Evolutionary conservation across 305 asterid genomes (phyloP), one percentile per base, ranked within the genome.

Genomic region (Fraxinus nigra): DNA sequence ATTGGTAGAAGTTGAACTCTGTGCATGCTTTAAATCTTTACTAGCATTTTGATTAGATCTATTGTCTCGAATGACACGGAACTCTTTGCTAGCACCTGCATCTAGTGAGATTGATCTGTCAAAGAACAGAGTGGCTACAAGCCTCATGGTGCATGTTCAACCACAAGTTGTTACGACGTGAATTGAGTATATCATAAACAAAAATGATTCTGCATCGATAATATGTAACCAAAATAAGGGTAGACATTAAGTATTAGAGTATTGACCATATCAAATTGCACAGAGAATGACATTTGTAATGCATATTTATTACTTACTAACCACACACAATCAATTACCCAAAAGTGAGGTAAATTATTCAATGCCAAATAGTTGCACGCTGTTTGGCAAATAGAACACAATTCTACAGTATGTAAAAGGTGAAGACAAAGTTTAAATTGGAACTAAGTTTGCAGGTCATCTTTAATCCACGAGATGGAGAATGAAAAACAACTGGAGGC

Each of bases 11-110:
- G 89, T 81, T 78, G 97, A 86, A 85, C 78, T 87, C 78, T 85
- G 89, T 77, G 85, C 90, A 84, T 88, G 85, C 87, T 90, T 93
- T 80, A 87, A 78, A 84, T 91, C 94, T 85, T 77, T 70, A 83
- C 79, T 79, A 63, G 89, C 83, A 83, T 85, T 87, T 75, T 89
- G 95, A 88, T 81, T 89, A 78, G 87, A 87, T 89, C 98, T 94
- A 82, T 93, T 96, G 88, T 96, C 99, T 81, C 97, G 91, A 85
- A 96, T 97, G 79, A 94, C 91, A 61, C 99, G 98, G 83, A 96
- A 94, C 89, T 93, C 93, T 78, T 88, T 89, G 87, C 82, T 89
- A 74, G 87, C 88, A 84, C 94, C 94, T 91, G 92, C 91, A 92
- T 88, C 89, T 80, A 87, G 84, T 84, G 28, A 81, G 80, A 85